A percentile compares a stretch with the other conserved stretches of the same genome.
Conservation (phyloP, 2,329 filamentous ascomycete genomes). For the Aspergillus carbonarius region DNA sequence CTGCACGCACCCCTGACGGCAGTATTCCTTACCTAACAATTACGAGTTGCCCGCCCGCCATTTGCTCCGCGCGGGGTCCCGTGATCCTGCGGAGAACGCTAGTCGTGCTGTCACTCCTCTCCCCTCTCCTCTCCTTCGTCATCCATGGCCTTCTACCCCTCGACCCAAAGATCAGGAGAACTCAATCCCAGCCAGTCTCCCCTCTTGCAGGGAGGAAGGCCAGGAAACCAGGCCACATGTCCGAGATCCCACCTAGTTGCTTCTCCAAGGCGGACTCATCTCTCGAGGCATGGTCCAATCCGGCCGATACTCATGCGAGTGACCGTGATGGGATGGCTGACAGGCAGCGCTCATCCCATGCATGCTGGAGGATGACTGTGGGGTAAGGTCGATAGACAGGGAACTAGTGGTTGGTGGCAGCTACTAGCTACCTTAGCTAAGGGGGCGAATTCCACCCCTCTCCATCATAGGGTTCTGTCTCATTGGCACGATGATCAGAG, state of each 20-base stretch:
- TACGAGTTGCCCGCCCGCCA: slow-evolving; percentile 10
- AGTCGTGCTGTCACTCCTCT: slow-evolving; percentile 1
- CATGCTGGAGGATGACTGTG: background rate
- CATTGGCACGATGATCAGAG: background rate
- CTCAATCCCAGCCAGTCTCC: background rate
- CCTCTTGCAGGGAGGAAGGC: background rate
- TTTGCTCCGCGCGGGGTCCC: slow-evolving; percentile 12
- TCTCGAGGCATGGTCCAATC: background rate
- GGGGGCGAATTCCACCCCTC: background rate
- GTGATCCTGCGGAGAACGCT: slow-evolving; percentile 10
- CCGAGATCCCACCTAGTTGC: background rate
- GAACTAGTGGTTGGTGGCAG: background rate
- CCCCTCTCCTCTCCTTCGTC: background rate
- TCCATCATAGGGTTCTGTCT: background rate
- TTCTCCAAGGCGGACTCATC: background rate
- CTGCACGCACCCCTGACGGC: slow-evolving; percentile 6
- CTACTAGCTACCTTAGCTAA: background rate
- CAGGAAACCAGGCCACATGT: background rate
- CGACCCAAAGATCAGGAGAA: background rate
- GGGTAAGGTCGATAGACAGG: background rate
- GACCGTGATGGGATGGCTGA: background rate
- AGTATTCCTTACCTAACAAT: slow-evolving; percentile 20
- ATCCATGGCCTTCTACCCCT: background rate
- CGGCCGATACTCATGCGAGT: background rate
- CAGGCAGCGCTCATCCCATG: background rate